Evolutionary conservation across 2,329 filamentous ascomycete species (phyloP), one percentile per base, ranked within the genome.

Genomic region (Neofusicoccum sp.): DNA sequence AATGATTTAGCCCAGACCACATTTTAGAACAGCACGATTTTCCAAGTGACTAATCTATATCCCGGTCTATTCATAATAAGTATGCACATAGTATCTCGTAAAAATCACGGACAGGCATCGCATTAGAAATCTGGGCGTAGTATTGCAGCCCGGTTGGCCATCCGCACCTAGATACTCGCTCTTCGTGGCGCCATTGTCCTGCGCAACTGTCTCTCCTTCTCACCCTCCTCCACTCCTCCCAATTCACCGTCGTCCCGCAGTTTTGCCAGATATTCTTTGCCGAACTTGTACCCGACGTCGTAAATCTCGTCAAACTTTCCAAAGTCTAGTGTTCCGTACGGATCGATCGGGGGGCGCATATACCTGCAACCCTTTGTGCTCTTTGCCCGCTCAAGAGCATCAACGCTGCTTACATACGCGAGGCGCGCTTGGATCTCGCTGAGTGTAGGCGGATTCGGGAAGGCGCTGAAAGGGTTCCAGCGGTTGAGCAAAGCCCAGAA

Each of bases 261-360:
- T 67, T 87, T 83, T 58, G 86, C 85, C 65, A 99, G 75, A 72
- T 89, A 97, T 58, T 91, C 86, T 73, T 89, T 88, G 4, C 92
- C 95, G 70, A 88, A 99, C 59, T 84, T 82, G 75, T 96, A 96
- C 1, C 95, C 96, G 9, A 97, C 83, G 66, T 89, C 83, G 70
- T 96, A 96, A 58, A 99, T 93, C 80, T 99, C 96, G 69, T 98
- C 93, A 74, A 99, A 99, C 75, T 96, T 97, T 63, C 87, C 90
- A 79, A 99, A 99, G 62, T 99, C 95, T 31, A 99, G 79, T 1
- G 95, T 99, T 4, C 93, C 95, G 68, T 96, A 99, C 1, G 86
- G 83, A 70, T 98, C 95, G 64, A 99, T 89, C 0, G 95, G 95
- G 4, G 96, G 96, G 1, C 95, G 86, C 91, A 99, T 96, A 75